Base-by-base conservation (phyloP, 768 basidiomycete species). In the Phaffia tasmanica region DNA sequence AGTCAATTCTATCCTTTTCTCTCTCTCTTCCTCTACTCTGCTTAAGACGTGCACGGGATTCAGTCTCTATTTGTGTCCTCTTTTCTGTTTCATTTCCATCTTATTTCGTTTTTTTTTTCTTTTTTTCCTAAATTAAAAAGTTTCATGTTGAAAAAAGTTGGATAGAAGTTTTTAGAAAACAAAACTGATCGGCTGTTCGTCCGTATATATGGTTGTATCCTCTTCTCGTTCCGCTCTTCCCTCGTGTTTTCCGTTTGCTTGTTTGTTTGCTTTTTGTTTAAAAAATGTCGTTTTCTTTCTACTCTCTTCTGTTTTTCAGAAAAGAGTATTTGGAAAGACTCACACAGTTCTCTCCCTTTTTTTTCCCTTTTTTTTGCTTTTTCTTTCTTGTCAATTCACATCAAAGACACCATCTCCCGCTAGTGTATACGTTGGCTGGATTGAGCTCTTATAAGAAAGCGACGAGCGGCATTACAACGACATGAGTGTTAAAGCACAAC, bases 141-240 rank as follows among this genome's bases (percentile, higher is more conserved):
- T 35, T 21, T 46, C 23, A 21, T 46, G 16, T 49, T 46, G n/a
- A 25, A 21, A 3, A 18, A 42, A 21, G 59, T 61, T 30, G 21
- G 23, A 25, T 35, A 49, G 19, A 21, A 21, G 23, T 42, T n/a
- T 51, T 6, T 69, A 93, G 91, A 63, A 87, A 89, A 75, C 78
- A 94, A 32, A 84, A 86, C 70, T 81, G 82, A 11, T 84, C 86
- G 0, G 76, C 97, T 67, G 79, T 86, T 55, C 80, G 97, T 5
- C 84, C 84, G n/a, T 90, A 88, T 70, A 79, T 88, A 42, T 85
- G 72, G 84, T 88, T 70, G 90, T 90, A 75, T 95, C 94, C n/a
- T 76, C 79, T 86, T n/a, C 23, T 16, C 19, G 7, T 21, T 25
- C 42, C 21, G 50, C 46, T 23, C 42, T 23, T n/a, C n/a, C 23